Percentiles rank a stretch among this genome's conserved stretches.
These are phyloP conservation scores for Acidiella bohemica DNA, from an alignment of 495 filamentous ascomycete species.

Conservation along the genomic window DNA sequence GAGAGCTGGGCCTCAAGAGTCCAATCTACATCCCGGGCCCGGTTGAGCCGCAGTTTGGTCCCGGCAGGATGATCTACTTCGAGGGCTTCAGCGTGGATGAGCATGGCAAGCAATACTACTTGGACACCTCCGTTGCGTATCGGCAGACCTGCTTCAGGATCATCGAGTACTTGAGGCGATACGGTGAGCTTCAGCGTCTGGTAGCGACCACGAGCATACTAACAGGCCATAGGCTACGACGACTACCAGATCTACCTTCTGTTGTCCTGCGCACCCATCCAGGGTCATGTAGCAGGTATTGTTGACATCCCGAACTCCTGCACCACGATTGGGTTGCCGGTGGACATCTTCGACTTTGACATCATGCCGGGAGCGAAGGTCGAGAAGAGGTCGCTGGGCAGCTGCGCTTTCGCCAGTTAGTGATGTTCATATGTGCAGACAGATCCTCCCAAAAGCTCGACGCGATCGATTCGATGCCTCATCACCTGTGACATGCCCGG, in stretches of 20 bases:
- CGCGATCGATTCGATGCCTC: too few species aligned
- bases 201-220: not conserved
- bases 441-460: too few species aligned
- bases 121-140: conserved; percentile 89
- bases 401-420: conserved; percentile 55
- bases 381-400: conserved; percentile 58
- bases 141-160: conserved; percentile 67
- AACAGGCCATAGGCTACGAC: conserved; percentile 29
- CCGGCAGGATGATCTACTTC: conserved; percentile 76
- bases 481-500: too few species aligned
- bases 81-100: conserved; percentile 93
- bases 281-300: conserved; percentile 87
- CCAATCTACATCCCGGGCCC: conserved; percentile 85
- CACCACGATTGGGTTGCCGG: conserved; percentile 75
- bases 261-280: conserved; percentile 76
- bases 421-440: too few species aligned
- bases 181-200: conserved; percentile 38
- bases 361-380: conserved; percentile 55
- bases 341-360: conserved; percentile 96
- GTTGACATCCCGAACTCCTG: conserved; percentile 80
- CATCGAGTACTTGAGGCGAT: conserved; percentile 79
- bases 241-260: conserved; percentile 86
- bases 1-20: conserved; percentile 63
- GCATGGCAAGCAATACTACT: conserved; percentile 80
- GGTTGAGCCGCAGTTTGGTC: conserved; percentile 78